phyloP scores from a whole-genome alignment of 257 asterid species.

The Solanum arcanum region DNA sequence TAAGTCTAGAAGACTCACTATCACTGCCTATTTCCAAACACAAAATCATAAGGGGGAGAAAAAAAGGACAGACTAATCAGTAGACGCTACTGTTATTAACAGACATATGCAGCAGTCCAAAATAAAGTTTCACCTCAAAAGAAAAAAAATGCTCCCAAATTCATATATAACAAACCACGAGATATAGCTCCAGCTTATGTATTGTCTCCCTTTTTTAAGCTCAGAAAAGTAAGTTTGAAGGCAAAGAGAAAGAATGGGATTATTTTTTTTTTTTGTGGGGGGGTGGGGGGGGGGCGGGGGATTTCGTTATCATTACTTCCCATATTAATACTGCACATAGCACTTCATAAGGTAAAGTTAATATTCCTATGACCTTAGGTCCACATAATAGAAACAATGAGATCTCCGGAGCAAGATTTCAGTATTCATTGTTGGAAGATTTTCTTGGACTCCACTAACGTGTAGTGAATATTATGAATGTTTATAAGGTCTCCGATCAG shows the following conservation, averaged over 20 bases:
- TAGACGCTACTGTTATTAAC: not conserved
- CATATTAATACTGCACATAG: too few relatives aligned
- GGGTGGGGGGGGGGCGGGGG: too few relatives aligned
- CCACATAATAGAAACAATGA: not conserved
- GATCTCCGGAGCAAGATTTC: not conserved
- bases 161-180: not conserved
- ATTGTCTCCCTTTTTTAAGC: too few relatives aligned
- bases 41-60: not conserved
- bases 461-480: not conserved
- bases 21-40: constrained; percentile 26
- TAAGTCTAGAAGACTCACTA: constrained; percentile 16
- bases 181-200: not conserved
- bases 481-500: not conserved
- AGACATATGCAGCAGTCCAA: not conserved
- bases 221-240: too few relatives aligned
- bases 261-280: too few relatives aligned
- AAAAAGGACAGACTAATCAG: not conserved
- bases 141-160: not conserved
- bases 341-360: too few relatives aligned
- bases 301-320: too few relatives aligned
- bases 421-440: not conserved
- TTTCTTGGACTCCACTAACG: not conserved
- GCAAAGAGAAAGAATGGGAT: too few relatives aligned
- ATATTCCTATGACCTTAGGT: too few relatives aligned
- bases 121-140: not conserved